Evolutionary conservation across 208 protist genomes (phyloP).

Genomic region (Acanthamoeba triangularis): DNA sequence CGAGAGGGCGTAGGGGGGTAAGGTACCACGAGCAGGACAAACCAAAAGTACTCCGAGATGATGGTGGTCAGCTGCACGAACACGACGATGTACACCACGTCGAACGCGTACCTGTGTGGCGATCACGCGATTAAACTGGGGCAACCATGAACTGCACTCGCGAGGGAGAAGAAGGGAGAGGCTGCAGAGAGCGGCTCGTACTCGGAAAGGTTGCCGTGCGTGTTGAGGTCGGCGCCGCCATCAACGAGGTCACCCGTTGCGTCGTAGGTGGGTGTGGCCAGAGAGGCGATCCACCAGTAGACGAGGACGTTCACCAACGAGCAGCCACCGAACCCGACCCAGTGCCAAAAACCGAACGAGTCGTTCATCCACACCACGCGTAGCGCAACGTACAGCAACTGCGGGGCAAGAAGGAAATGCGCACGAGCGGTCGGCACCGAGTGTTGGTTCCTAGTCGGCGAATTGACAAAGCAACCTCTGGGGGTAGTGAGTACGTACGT

Average conservation of each 20-base stretch:
- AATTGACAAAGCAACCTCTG: not conserved
- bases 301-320: not conserved
- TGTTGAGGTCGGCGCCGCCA: constrained; percentile 71
- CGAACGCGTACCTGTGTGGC: constrained; percentile 49
- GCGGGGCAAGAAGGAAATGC: not conserved
- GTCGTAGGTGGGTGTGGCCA: constrained; percentile 70
- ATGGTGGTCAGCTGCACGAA: constrained; percentile 61
- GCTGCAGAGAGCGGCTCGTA: not conserved
- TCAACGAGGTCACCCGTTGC: constrained; percentile 57
- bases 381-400: constrained; percentile 14
- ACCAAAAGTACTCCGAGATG: constrained; percentile 63
- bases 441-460: not conserved
- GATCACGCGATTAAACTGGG: not conserved
- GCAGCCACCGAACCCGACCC: constrained; percentile 21
- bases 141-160: not conserved
- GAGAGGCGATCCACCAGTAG: constrained; percentile 42
- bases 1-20: too few species aligned
- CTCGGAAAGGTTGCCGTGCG: constrained; percentile 59
- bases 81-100: constrained; percentile 64
- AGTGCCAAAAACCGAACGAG: constrained; percentile 43
- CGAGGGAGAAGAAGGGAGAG: not conserved
- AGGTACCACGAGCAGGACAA: constrained; percentile 72
- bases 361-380: constrained; percentile 54
- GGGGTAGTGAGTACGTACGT: not conserved
- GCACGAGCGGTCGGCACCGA: too few species aligned